Percentiles rank a stretch among this genome's conserved stretches.
phyloP scores from a whole-genome alignment of 1,284 basidiomycete genomes.

The Apiotrichum sp. region DNA sequence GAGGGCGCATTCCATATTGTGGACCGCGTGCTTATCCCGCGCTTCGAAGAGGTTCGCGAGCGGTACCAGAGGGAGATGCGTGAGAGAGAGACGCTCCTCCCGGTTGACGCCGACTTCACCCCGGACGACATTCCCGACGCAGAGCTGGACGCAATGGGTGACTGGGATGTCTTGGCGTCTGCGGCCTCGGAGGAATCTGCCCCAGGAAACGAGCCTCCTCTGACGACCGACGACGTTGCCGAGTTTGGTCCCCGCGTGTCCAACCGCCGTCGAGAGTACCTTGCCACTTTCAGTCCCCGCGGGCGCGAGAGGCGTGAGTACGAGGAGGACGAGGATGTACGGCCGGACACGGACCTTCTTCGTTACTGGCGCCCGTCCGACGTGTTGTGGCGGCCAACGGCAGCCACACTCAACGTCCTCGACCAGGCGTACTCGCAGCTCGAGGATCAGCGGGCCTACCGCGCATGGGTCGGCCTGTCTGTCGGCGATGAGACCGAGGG shows the following conservation, averaged over 20 bases:
- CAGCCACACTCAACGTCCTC: slow-evolving; percentile 28
- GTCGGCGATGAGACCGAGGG: slow-evolving; percentile 21
- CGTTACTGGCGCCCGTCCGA: slow-evolving; percentile 38
- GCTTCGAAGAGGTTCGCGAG: slow-evolving; percentile 45
- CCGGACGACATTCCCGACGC: not conserved
- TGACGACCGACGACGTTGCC: slow-evolving; percentile 8
- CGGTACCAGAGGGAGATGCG: slow-evolving; percentile 23
- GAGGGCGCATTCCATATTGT: slow-evolving; percentile 76
- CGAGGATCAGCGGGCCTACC: slow-evolving; percentile 22
- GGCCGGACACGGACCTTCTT: slow-evolving; percentile 18
- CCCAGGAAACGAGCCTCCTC: not conserved
- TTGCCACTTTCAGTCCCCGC: not conserved
- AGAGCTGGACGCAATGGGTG: slow-evolving; percentile 7
- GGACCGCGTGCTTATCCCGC: slow-evolving; percentile 69
- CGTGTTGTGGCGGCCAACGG: slow-evolving; percentile 34
- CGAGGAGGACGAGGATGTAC: not conserved
- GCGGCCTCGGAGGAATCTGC: not conserved
- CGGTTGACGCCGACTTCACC: slow-evolving; percentile 47
- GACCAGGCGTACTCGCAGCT: slow-evolving; percentile 33
- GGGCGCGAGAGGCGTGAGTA: not conserved
- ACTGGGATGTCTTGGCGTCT: not conserved
- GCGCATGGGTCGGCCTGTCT: slow-evolving; percentile 21
- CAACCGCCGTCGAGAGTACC: slow-evolving; percentile 27
- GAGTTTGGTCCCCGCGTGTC: slow-evolving; percentile 18
- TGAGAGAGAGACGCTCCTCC: slow-evolving; percentile 35